Base-by-base conservation (phyloP, 805 yeast species). In the Candida parachauliodes region DNA sequence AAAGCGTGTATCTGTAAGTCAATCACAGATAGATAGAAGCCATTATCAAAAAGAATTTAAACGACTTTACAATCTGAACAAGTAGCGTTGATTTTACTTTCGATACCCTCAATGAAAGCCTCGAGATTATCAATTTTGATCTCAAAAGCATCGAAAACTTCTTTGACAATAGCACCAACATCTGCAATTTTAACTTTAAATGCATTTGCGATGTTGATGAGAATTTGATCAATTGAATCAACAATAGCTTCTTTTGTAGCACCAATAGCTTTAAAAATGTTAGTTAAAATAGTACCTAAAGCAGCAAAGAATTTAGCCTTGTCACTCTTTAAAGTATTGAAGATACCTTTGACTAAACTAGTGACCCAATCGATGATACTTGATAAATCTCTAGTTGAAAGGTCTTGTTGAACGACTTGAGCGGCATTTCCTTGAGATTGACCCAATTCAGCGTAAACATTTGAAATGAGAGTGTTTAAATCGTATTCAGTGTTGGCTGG, bases 171-270 rank as follows among this genome's bases (percentile, higher is more conserved):
- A 14, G 9, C 22, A 17, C 8, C 22, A 17, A 28, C 32, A 18
- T 16, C 15, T 14, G 14, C 20, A n/a, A 28, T n/a, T 16, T 28
- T 28, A 12, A 12, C 11, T 28, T 28, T 16, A 8, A 28, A 28
- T 6, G 22, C 32, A 8, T 5, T 28, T 4, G 32, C 32, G 11
- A 28, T 28, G 32, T 28, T 28, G 16, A 28, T 28, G 6, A 28
- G 16, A 18, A 28, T 28, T 28, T 28, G 32, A 28, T 14, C 32
- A 28, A 28, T 28, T 28, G 32, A 28, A n/a, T 28, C 22, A 8
- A 8, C 15, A 28, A 28, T 28, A 11, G 32, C 32, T 16, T 28
- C 32, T 28, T 28, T 28, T 7, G 32, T 28, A 18, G 32, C 32
- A 28, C 32, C 32, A 18, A 28, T 28, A 17, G 22, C 32, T 18